Evolutionary conservation across 1,284 basidiomycete species (phyloP).

Genomic region (Tremellales sp.): DNA sequence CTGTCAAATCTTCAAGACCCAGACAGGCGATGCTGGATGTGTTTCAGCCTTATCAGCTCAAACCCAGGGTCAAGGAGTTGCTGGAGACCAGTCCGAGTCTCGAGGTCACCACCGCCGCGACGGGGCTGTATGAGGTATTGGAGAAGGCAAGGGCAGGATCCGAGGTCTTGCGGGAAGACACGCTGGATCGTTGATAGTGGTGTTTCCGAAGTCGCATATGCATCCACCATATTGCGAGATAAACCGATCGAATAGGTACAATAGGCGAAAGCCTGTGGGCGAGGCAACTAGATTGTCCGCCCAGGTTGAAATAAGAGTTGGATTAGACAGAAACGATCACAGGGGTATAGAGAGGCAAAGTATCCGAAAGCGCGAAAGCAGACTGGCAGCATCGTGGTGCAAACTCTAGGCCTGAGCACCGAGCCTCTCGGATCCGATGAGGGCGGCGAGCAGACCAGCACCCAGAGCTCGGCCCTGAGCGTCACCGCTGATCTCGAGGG

Average conservation of each 20-base stretch:
- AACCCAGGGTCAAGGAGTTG: slow-evolving; percentile 26
- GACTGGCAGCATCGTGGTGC: background rate
- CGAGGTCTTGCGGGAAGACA: background rate
- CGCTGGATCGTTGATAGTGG: background rate
- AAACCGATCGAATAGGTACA: no score
- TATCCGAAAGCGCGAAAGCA: background rate
- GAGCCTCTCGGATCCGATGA: slow-evolving; percentile 38
- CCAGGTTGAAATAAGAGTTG: no score
- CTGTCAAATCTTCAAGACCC: slow-evolving; percentile 28
- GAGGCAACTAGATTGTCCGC: no score
- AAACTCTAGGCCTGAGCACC: background rate
- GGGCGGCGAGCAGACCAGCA: slow-evolving; percentile 36
- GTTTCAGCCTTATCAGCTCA: slow-evolving; percentile 41
- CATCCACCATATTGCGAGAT: no score
- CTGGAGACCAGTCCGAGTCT: slow-evolving; percentile 21
- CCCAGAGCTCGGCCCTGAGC: slow-evolving; percentile 40
- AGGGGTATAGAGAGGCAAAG: background rate
- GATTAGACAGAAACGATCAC: no score
- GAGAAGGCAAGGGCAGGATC: slow-evolving; percentile 1
- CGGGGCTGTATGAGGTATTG: slow-evolving; percentile 28
- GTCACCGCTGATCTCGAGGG: slow-evolving; percentile 40
- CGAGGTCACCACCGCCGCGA: slow-evolving; percentile 25
- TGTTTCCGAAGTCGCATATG: no score
- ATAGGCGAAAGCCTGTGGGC: no score
- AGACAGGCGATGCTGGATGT: slow-evolving; percentile 35